phyloP scores from a whole-genome alignment of 768 basidiomycete genomes.

The Russula sp. region DNA sequence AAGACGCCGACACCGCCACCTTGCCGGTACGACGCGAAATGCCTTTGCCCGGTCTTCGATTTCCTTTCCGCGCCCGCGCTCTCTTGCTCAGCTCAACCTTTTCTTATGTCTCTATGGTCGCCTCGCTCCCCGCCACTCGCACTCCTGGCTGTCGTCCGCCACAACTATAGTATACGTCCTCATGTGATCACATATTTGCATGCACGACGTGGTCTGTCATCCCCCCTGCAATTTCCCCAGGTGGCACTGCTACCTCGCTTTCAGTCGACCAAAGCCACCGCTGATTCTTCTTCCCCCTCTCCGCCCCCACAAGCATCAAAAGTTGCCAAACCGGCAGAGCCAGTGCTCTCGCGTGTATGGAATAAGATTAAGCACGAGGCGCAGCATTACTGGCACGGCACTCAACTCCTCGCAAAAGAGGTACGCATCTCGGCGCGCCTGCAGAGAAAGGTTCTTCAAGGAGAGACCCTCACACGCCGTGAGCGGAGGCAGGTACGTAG shows the following conservation, averaged over 20 bases:
- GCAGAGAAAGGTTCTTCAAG: slow-evolving; percentile 88
- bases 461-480: slow-evolving; percentile 83
- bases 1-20: background rate
- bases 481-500: slow-evolving; percentile 80
- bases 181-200: slow-evolving; percentile 15
- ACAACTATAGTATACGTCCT: slow-evolving; percentile 19
- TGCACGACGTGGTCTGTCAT: slow-evolving; percentile 15
- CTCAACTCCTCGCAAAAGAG: slow-evolving; percentile 90
- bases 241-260: background rate
- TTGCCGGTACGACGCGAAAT: background rate
- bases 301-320: slow-evolving; percentile 19
- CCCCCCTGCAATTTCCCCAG: slow-evolving; percentile 15
- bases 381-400: slow-evolving; percentile 94
- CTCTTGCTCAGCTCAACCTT: background rate
- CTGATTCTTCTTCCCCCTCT: slow-evolving; percentile 35
- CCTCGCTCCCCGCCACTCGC: slow-evolving; percentile 46
- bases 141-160: slow-evolving; percentile 32
- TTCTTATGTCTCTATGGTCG: slow-evolving; percentile 68
- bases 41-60: background rate
- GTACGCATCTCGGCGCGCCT: slow-evolving; percentile 83
- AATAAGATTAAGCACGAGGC: slow-evolving; percentile 94
- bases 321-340: slow-evolving; percentile 36
- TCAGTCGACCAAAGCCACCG: slow-evolving; percentile 31
- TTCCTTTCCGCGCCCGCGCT: background rate
- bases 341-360: slow-evolving; percentile 65